These are phyloP conservation scores for barrel medic (Medicago truncatula) DNA, from an alignment of 306 rosid genomes.

Conservation along the genomic window DNA sequence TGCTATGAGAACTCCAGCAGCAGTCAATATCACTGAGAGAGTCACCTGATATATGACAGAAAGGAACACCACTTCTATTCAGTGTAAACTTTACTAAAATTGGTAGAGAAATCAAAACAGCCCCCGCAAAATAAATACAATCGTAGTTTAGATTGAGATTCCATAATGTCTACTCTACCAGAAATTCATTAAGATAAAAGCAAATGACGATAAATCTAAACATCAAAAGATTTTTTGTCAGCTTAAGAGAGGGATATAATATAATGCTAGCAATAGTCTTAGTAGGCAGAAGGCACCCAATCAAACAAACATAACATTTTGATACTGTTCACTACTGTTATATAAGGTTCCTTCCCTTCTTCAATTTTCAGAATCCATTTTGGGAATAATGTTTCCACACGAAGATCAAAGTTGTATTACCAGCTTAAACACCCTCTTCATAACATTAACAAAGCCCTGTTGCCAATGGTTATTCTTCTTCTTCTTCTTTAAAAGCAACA, in stretches of 20 bases:
- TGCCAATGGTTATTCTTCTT: conserved; percentile 15
- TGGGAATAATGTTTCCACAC: conserved; percentile 25
- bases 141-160: conserved; percentile 18
- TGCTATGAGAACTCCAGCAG: conserved; percentile 88
- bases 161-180: conserved; percentile 18
- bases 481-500: conserved; percentile 16
- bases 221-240: conserved; percentile 12
- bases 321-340: not conserved
- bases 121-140: conserved; percentile 14
- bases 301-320: conserved; percentile 24
- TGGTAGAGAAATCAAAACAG: conserved; percentile 22
- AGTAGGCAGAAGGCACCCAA: conserved; percentile 17
- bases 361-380: not conserved
- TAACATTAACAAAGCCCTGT: not conserved
- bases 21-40: conserved; percentile 79
- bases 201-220: not conserved
- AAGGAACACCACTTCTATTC: not conserved
- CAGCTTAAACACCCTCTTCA: conserved; percentile 1
- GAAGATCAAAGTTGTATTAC: not conserved
- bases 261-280: conserved; percentile 25
- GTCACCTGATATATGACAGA: conserved; percentile 67
- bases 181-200: conserved; percentile 12
- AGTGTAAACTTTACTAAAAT: conserved; percentile 37
- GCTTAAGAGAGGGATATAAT: conserved; percentile 20
- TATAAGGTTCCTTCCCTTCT: conserved; percentile 18